Evolutionary conservation across 768 basidiomycete genomes (phyloP), one percentile per base, ranked within the genome.

Genomic region (Astraeus odoratus): DNA sequence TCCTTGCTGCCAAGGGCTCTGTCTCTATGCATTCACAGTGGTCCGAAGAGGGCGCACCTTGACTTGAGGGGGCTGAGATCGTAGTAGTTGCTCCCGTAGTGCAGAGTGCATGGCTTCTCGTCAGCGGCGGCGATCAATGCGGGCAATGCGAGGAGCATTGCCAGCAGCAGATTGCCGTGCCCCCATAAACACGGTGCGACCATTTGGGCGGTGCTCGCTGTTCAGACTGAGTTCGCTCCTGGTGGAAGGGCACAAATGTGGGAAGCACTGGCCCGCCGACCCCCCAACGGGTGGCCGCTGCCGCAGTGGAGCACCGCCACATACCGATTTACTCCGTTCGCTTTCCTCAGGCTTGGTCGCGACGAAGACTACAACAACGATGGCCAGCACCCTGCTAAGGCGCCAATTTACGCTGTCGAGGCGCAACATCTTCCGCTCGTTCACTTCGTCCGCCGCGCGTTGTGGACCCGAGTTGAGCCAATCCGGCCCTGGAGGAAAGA

Each of bases 301-400:
- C n/a, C n/a, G n/a, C 37, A 10, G 16, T 31, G 19, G 31, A 6
- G 53, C 58, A 52, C 47, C n/a, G 56, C 56, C 51, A 55, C 16
- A 53, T 37, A 23, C 60, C 63, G 61, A 54, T 43, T 63, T 51
- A 37, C 44, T 35, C 61, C 61, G 62, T 40, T 27, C 23, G 35
- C 35, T 25, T 38, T 42, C 29, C 31, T 22, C 44, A 16, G 31
- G 35, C 37, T 41, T 34, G 39, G 35, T 39, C 43, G 34, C 54
- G 45, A 50, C 57, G 51, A 59, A 60, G 54, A 49, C 57, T 56
- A 55, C 54, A 50, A 55, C 61, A 46, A 63, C 63, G 64, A 86
- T 87, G 84, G 78, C 82, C 56, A 79, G 79, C 53, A 63, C 73
- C 53, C 60, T 87, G 51, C 65, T 86, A 61, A 81, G 83, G 60